phyloP scores from a whole-genome alignment of 73 alveolate species.

The Effrenium voratum region DNA sequence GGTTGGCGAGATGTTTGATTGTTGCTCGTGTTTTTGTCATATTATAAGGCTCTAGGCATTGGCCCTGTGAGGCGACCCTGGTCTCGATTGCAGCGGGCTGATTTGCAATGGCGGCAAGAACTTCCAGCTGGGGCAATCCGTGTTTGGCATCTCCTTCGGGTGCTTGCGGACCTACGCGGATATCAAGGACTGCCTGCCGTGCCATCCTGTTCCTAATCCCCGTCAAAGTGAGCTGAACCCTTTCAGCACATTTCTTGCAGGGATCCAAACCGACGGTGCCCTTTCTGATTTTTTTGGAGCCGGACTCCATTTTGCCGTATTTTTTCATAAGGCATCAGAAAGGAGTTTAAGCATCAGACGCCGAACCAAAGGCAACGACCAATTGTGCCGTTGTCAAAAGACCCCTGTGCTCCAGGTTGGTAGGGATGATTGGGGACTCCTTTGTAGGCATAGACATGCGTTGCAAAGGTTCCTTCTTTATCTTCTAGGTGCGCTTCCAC shows the following conservation, averaged over 20 bases:
- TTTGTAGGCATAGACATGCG: too few relatives aligned
- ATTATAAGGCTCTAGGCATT: background rate
- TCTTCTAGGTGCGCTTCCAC: too few relatives aligned
- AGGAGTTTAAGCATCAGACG: too few relatives aligned
- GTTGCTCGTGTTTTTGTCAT: background rate
- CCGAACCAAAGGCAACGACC: too few relatives aligned
- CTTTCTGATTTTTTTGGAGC: background rate
- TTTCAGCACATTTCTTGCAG: background rate
- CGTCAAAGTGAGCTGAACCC: background rate
- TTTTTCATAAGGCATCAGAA: too few relatives aligned
- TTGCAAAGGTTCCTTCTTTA: too few relatives aligned
- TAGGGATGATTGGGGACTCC: too few relatives aligned
- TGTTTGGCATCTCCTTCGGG: slow-evolving; percentile 82
- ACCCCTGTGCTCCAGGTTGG: too few relatives aligned
- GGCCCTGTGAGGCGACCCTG: slow-evolving; percentile 70
- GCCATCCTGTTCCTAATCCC: background rate
- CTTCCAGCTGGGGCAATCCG: slow-evolving; percentile 4
- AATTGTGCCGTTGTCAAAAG: too few relatives aligned
- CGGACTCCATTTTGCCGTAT: too few relatives aligned
- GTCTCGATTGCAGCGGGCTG: slow-evolving; percentile 67
- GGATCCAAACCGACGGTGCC: too few relatives aligned
- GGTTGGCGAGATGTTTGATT: too few relatives aligned
- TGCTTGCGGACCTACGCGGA: slow-evolving; percentile 73
- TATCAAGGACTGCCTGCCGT: background rate
- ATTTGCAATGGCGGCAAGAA: background rate